Base-by-base conservation (phyloP, 2,329 filamentous ascomycete genomes). In the Beauveria bassiana region DNA sequence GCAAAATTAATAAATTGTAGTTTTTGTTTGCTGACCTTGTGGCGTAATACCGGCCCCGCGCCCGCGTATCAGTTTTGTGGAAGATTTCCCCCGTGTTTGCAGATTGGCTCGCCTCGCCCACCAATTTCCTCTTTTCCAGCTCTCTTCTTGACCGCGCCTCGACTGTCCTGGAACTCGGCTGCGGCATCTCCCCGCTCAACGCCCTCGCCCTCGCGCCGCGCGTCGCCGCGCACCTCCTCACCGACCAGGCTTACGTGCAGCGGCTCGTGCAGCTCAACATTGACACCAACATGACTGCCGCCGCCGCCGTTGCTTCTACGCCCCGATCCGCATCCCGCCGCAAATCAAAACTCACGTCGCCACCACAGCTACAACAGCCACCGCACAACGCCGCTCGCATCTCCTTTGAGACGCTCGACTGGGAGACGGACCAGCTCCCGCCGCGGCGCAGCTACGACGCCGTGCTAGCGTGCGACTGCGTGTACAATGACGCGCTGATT, bases 401-500 rank as follows among this genome's bases (percentile, higher is more conserved):
- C 51, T 71, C 73, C 16, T 86, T 89, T 64, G 75, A 77, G 0
- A 70, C 84, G 0, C 78, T 97, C 1, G 93, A 99, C 74, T 99
- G 95, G 95, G 93, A 98, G 71, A 78, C 80, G 0, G 81, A 85
- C 64, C 81, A 75, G 52, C 79, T 87, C 10, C 81, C 76, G 26
- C 65, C 68, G 2, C 71, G 83, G 34, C 69, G 67, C 68, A 80
- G 81, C 62, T 88, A 95, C 66, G 89, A 96, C 68, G 75, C 86
- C 16, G 78, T 98, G 12, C 72, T 98, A 42, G 91, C 92, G 4
- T 96, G 91, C 70, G 95, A 99, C 73, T 97, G 93, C 73, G 88
- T 99, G 67, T 99, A 96, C 78, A 99, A 98, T 74, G 90, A 96
- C 66, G 84, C 89, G 2, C 82, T 98, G 3, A 84, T 98, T 26